phyloP scores from a whole-genome alignment of 2,329 filamentous ascomycete genomes.

The Clarireedia paspali region DNA sequence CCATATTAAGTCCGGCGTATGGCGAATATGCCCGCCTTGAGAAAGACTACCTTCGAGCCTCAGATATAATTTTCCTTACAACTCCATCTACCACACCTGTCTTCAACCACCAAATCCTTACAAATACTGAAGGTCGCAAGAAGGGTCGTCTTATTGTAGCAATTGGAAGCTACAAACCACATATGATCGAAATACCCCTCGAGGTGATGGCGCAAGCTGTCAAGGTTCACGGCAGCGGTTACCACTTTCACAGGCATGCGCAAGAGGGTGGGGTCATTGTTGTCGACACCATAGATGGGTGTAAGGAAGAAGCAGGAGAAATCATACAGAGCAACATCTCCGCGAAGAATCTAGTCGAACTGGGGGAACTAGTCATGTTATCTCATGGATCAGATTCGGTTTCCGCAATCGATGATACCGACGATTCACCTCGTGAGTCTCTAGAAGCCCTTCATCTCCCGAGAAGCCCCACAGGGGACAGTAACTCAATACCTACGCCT shows the following conservation, averaged over 20 bases:
- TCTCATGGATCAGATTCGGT: slow-evolving; percentile 27
- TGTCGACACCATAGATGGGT: slow-evolving; percentile 66
- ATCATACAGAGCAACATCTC: slow-evolving; percentile 69
- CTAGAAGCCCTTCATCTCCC: neutral
- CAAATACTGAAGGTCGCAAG: slow-evolving; percentile 58
- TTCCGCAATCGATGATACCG: slow-evolving; percentile 12
- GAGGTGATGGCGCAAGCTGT: slow-evolving; percentile 62
- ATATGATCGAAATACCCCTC: slow-evolving; percentile 79
- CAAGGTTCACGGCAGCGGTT: slow-evolving; percentile 42
- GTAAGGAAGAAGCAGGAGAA: slow-evolving; percentile 78
- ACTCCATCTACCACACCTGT: slow-evolving; percentile 68
- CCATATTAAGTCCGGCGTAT: slow-evolving; percentile 60
- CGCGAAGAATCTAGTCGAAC: slow-evolving; percentile 72
- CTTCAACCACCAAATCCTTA: slow-evolving; percentile 68
- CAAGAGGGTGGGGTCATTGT: slow-evolving; percentile 58
- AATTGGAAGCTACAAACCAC: slow-evolving; percentile 58
- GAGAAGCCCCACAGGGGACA: neutral
- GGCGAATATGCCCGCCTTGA: slow-evolving; percentile 59
- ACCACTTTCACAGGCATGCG: slow-evolving; percentile 60
- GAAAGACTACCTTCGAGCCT: slow-evolving; percentile 60
- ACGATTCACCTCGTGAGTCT: slow-evolving; percentile 5
- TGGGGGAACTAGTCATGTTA: slow-evolving; percentile 71
- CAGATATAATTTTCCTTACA: slow-evolving; percentile 83
- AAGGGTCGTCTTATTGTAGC: slow-evolving; percentile 67
- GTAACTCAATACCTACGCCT: neutral